Conservation (phyloP, 441 rosid genomes). For the Aquilaria agallochum region DNA sequence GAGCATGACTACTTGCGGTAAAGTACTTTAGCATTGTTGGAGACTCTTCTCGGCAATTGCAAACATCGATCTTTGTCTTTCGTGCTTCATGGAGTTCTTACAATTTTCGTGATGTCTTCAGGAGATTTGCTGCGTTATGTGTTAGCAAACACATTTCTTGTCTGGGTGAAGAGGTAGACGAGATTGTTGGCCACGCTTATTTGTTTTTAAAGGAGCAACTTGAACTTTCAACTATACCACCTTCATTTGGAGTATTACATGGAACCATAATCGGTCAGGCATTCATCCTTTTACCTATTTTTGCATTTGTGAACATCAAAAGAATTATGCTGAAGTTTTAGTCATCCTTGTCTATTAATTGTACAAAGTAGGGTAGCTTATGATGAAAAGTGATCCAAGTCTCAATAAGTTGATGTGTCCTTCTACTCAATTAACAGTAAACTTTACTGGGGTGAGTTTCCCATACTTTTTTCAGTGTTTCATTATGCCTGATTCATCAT, state of each 20-base stretch:
- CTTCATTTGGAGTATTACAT: slow-evolving; percentile 66
- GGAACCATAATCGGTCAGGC: slow-evolving; percentile 82
- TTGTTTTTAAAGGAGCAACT: slow-evolving; percentile 87
- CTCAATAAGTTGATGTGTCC: slow-evolving; percentile 3
- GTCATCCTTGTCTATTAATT: not conserved
- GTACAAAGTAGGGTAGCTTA: no score
- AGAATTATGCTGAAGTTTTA: not conserved
- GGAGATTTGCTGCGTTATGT: slow-evolving; percentile 71
- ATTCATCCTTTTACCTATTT: slow-evolving; percentile 2
- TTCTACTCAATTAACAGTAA: no score
- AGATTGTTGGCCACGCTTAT: slow-evolving; percentile 79
- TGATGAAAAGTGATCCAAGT: no score
- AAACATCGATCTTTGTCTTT: no score
- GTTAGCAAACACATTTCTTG: slow-evolving; percentile 55
- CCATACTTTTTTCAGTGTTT: no score
- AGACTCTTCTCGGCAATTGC: no score
- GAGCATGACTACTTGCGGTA: no score
- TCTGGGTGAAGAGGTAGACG: slow-evolving; percentile 54
- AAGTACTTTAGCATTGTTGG: no score
- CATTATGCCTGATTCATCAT: no score
- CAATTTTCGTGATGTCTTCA: slow-evolving; percentile 27
- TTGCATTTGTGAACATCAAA: not conserved
- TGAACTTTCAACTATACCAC: slow-evolving; percentile 46
- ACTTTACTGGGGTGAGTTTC: no score
- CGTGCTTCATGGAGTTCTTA: slow-evolving; percentile 6